A percentile compares a stretch with the other conserved stretches of the same genome.
phyloP scores from a whole-genome alignment of 2,329 filamentous ascomycete genomes.

The Penicillium occitanis region DNA sequence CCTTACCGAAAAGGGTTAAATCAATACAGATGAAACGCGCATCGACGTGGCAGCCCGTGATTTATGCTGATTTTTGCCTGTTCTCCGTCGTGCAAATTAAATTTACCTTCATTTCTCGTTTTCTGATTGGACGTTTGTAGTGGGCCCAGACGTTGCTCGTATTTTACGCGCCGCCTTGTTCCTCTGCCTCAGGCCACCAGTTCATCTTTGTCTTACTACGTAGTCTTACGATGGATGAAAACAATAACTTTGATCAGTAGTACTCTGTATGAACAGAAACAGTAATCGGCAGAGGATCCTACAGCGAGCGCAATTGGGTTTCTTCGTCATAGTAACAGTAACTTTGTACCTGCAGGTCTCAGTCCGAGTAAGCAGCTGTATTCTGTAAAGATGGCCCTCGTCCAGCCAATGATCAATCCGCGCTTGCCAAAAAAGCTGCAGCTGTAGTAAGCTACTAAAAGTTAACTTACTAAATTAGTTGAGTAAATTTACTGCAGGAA shows the following conservation, averaged over 20 bases:
- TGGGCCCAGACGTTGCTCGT: not conserved
- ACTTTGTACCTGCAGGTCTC: not conserved
- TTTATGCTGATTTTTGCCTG: not conserved
- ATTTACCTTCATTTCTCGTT: not conserved
- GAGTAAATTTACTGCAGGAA: conserved; percentile 10
- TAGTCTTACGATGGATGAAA: too few species aligned
- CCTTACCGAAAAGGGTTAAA: conserved; percentile 12
- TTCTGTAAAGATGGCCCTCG: not conserved
- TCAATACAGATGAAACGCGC: conserved; percentile 14
- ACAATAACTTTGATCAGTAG: too few species aligned
- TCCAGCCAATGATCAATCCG: not conserved
- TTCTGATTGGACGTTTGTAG: not conserved
- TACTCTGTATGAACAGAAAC: not conserved
- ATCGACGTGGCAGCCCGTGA: conserved; percentile 1
- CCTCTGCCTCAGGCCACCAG: not conserved
- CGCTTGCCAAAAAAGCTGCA: conserved; percentile 4
- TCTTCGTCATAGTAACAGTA: not conserved
- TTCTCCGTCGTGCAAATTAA: not conserved
- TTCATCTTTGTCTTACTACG: not conserved
- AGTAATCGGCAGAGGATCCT: not conserved
- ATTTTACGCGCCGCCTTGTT: conserved; percentile 2
- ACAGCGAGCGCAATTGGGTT: not conserved
- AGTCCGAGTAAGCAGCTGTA: not conserved
- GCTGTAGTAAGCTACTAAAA: not conserved
- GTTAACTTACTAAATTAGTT: not conserved